Base-by-base conservation (phyloP, 2,329 filamentous ascomycete genomes). In the Fusarium sterilihyphosum region DNA sequence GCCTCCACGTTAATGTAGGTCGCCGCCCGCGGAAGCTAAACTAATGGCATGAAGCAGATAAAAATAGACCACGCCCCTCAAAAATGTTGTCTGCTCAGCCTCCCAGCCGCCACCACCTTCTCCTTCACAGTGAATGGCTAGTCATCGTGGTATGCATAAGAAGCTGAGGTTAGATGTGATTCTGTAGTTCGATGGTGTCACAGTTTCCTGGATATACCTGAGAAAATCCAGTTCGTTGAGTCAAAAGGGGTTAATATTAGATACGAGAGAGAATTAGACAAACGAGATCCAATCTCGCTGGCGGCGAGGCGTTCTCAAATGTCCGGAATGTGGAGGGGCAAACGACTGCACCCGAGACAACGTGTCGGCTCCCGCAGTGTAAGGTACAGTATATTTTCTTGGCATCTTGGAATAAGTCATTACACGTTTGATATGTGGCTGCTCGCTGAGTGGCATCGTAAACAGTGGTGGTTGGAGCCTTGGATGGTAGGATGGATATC, bases 241-340 rank as follows among this genome's bases (percentile, higher is more conserved):
- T 35, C 22, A 47, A 31, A 53, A 41, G 65, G 65, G 29, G 49
- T 10, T 52, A 26, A 47, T 31, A 62, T 68, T 47, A 52, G n/a
- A 44, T n/a, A 40, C 59, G 35, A 38, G 38, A 41, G 46, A 63
- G n/a, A 40, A 43, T 60, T 22, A 40, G 41, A 56, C 37, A 59
- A 69, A 61, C 71, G 64, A 65, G 56, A 74, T 69, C 47, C 47
- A 74, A 72, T 72, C 50, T 74, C 65, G 63, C 52, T 56, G 38
- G 35, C 24, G 57, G 53, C 52, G 50, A 74, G 67, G 68, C 63
- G 53, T 50, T 54, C 49, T 58, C 33, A 24, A 62, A 24, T 24
- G 35, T 29, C 46, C 37, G 50, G 67, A 61, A 41, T 49, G 56
- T 61, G 65, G 67, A 65, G 61, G 61, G 31, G 47, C 26, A 57